These are phyloP conservation scores for Trichoderma brevicompactum DNA, from an alignment of 2,329 filamentous ascomycete species.

Conservation along the genomic window DNA sequence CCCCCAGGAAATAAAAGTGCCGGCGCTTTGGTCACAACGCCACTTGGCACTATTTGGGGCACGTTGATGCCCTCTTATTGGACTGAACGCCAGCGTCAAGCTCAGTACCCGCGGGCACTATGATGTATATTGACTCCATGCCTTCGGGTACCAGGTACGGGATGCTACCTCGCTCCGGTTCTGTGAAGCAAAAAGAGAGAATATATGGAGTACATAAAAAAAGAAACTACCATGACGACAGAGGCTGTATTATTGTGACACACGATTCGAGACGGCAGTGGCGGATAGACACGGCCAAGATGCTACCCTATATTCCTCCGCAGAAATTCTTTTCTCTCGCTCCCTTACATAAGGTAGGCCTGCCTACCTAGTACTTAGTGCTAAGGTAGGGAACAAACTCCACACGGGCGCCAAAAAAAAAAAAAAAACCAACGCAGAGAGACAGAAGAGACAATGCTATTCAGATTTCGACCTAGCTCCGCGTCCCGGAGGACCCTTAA, in stretches of 20 bases:
- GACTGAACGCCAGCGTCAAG: neutral
- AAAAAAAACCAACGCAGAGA: neutral
- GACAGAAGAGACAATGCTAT: slow-evolving; percentile 12
- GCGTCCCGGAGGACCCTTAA: slow-evolving; percentile 26
- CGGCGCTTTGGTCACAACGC: neutral
- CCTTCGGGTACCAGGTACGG: no score
- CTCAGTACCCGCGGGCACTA: neutral
- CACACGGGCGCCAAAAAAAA: neutral
- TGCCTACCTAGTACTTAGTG: neutral
- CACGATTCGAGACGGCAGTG: neutral
- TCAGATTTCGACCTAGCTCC: slow-evolving; percentile 16
- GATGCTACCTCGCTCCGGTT: no score
- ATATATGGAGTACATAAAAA: neutral
- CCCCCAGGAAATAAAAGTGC: neutral
- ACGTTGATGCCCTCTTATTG: neutral
- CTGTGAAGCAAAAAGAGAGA: no score
- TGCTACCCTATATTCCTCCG: neutral
- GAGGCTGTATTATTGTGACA: neutral
- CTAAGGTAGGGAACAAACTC: neutral
- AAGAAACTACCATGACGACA: neutral
- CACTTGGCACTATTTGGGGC: neutral
- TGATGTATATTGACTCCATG: no score
- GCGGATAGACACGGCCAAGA: neutral
- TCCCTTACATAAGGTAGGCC: slow-evolving; percentile 10
- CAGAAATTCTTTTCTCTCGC: neutral